Conservation (phyloP, 306 rosid genomes). For the Cicer yamashitae region DNA sequence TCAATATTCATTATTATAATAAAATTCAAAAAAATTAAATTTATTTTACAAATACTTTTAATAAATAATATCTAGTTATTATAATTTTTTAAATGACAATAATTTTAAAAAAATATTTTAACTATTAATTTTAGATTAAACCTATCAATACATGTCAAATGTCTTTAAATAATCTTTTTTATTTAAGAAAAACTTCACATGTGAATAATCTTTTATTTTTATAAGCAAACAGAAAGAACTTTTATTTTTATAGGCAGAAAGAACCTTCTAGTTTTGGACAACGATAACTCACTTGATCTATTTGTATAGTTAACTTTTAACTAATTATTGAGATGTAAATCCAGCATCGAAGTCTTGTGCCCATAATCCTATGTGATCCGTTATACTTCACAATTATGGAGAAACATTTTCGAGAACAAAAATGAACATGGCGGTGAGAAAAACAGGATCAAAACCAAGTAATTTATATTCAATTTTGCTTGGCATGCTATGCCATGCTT, state of each 20-base stretch:
- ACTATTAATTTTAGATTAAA: no score
- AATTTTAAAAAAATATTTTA: no score
- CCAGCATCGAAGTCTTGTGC: background rate
- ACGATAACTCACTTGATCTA: background rate
- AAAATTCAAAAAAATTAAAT: no score
- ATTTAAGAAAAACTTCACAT: background rate
- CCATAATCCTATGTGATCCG: background rate
- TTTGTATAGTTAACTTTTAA: background rate
- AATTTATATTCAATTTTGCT: conserved; percentile 34
- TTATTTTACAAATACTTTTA: no score
- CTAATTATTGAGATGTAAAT: background rate
- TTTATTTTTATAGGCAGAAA: no score
- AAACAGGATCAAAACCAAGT: conserved; percentile 35
- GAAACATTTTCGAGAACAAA: background rate
- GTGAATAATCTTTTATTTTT: background rate
- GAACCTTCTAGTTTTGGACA: background rate
- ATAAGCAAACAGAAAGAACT: background rate
- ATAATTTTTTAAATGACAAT: no score
- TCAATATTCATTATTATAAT: no score
- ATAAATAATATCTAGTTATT: no score
- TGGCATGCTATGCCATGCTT: conserved; percentile 36
- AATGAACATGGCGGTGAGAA: conserved; percentile 11
- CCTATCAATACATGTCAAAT: no score
- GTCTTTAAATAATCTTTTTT: background rate
- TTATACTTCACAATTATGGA: background rate